Conservation (phyloP, 2,329 filamentous ascomycete species). For the Hansfordia pulvinata region DNA sequence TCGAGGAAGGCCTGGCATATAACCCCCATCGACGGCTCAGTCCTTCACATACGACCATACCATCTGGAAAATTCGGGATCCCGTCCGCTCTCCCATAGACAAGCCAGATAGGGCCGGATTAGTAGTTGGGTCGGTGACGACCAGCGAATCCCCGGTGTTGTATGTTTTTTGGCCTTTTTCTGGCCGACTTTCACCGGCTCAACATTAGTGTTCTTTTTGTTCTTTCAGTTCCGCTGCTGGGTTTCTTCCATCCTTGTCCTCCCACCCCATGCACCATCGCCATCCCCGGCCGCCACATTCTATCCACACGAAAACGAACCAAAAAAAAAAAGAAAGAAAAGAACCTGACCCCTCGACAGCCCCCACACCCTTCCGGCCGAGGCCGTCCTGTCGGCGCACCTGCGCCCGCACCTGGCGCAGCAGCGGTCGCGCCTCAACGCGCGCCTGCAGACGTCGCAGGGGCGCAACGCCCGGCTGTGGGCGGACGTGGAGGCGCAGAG, state of each 20-base stretch:
- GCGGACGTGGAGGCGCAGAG: constrained; percentile 38
- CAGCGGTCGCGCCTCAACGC: constrained; percentile 44
- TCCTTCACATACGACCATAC: constrained; percentile 10
- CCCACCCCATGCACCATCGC: too few species aligned
- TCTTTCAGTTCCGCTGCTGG: neutral
- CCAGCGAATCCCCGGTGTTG: constrained; percentile 11
- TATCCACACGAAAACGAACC: neutral
- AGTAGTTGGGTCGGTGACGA: constrained; percentile 11
- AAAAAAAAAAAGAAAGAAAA: constrained; percentile 4
- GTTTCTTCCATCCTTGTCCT: constrained; percentile 2
- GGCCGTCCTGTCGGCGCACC: constrained; percentile 38
- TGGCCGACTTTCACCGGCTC: too few species aligned
- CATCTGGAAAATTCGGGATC: constrained; percentile 9
- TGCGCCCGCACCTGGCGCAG: constrained; percentile 34
- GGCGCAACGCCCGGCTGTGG: constrained; percentile 39
- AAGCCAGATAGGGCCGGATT: constrained; percentile 7
- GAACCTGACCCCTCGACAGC: constrained; percentile 14
- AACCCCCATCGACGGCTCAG: constrained; percentile 1
- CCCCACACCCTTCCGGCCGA: constrained; percentile 43
- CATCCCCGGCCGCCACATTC: neutral
- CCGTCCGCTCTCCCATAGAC: constrained; percentile 12
- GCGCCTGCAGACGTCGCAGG: constrained; percentile 39
- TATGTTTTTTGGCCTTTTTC: constrained; percentile 7
- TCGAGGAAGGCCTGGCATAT: constrained; percentile 1
- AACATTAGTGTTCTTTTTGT: constrained; percentile 1